Evolutionary conservation across 495 filamentous ascomycete species (phyloP).

Genomic region (Niebla homalea): DNA sequence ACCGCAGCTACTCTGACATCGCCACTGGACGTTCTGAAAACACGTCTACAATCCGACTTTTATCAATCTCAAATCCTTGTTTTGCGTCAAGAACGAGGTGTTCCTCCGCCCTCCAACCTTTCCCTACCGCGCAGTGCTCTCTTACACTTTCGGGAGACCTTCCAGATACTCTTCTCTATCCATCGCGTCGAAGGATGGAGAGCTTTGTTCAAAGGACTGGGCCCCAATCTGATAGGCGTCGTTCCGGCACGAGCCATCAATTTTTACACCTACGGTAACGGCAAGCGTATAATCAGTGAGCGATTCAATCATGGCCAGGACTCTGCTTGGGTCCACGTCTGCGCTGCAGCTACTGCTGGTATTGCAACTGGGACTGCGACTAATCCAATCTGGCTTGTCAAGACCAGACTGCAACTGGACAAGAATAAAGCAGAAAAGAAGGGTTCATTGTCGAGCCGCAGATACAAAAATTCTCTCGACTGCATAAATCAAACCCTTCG

Average conservation of each 20-base stretch:
- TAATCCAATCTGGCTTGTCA: constrained; percentile 49
- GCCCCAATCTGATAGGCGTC: constrained; percentile 43
- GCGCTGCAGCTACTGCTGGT: constrained; percentile 38
- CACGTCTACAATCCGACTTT: constrained; percentile 78
- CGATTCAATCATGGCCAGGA: constrained; percentile 33
- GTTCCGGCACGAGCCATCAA: constrained; percentile 46
- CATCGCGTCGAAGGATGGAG: constrained; percentile 41
- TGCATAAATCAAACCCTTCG: constrained; percentile 41
- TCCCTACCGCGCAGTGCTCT: constrained; percentile 32
- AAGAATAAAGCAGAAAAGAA: constrained; percentile 31
- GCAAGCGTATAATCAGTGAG: constrained; percentile 37
- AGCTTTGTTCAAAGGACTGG: constrained; percentile 46
- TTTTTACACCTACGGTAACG: constrained; percentile 47
- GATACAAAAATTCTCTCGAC: constrained; percentile 42
- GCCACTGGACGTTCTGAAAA: constrained; percentile 83
- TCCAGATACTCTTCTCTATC: constrained; percentile 42
- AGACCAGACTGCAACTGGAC: constrained; percentile 46
- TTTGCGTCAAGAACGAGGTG: constrained; percentile 31
- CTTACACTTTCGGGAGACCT: constrained; percentile 41
- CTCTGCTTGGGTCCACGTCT: constrained; percentile 36
- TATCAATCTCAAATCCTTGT: constrained; percentile 56
- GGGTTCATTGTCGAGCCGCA: constrained; percentile 24
- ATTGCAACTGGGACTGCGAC: constrained; percentile 47
- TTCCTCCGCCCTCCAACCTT: constrained; percentile 31
- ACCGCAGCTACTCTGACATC: constrained; percentile 73